Percentiles rank a stretch among this genome's conserved stretches.
Evolutionary conservation across 768 basidiomycete species (phyloP).

Genomic region (Serpula lacrymans): DNA sequence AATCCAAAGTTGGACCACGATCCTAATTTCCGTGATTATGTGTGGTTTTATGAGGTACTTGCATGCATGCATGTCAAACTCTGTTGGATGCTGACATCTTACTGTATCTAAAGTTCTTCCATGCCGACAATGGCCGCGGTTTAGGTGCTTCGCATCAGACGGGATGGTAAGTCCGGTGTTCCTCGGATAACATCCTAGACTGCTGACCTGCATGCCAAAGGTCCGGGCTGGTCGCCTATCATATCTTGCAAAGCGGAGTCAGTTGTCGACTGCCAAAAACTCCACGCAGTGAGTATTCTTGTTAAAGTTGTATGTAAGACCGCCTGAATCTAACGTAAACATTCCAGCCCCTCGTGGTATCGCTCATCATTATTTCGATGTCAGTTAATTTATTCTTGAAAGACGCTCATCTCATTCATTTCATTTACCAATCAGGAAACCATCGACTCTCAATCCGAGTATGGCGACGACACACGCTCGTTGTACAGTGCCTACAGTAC

Average conservation of each 20-base stretch:
- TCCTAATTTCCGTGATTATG: conserved; percentile 94
- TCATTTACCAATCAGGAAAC: conserved; percentile 51
- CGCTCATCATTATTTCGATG: conserved; percentile 93
- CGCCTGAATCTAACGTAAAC: conserved; percentile 7
- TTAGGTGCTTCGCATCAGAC: conserved; percentile 98
- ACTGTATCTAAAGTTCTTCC: conserved; percentile 72
- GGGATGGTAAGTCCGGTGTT: conserved; percentile 69
- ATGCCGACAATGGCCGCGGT: conserved; percentile 88
- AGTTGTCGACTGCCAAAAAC: conserved; percentile 91
- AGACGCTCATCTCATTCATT: conserved; percentile 1
- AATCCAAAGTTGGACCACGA: conserved; percentile 84
- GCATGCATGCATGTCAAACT: neutral
- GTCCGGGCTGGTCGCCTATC: conserved; percentile 88
- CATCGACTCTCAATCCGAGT: conserved; percentile 68
- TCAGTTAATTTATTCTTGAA: conserved; percentile 33
- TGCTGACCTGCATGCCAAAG: conserved; percentile 35
- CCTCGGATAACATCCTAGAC: neutral
- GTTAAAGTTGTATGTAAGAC: neutral
- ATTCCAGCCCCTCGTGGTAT: conserved; percentile 77
- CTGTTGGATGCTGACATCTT: neutral
- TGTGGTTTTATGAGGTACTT: conserved; percentile 90
- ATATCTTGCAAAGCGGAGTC: conserved; percentile 87
- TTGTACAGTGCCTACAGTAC: conserved; percentile 61
- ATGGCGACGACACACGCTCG: conserved; percentile 67
- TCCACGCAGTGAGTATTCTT: conserved; percentile 70